These are phyloP conservation scores for Ogataea paraovalis DNA, from an alignment of 805 yeast genomes.

Conservation along the genomic window DNA sequence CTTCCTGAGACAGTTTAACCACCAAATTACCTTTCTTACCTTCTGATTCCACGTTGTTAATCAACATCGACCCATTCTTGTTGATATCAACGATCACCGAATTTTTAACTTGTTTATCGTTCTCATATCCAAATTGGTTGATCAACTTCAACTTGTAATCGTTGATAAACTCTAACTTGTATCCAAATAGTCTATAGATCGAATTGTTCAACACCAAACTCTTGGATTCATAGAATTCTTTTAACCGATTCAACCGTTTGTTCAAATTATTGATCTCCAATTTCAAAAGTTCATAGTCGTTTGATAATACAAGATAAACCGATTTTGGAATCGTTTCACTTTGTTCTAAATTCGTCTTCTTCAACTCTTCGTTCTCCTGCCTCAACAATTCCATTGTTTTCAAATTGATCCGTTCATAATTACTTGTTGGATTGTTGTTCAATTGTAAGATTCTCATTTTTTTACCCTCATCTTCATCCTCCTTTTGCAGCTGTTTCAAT, in stretches of 20 bases:
- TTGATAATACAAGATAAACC: constrained; percentile 56
- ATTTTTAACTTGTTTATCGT: not conserved
- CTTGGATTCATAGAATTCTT: constrained; percentile 57
- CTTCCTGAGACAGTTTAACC: not conserved
- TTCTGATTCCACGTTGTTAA: constrained; percentile 38
- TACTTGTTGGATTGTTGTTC: constrained; percentile 58
- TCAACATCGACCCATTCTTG: constrained; percentile 17
- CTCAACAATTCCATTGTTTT: constrained; percentile 46
- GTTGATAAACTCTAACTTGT: constrained; percentile 60
- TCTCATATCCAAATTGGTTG: constrained; percentile 36
- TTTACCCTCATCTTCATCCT: constrained; percentile 34
- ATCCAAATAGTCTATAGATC: constrained; percentile 67
- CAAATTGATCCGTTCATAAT: constrained; percentile 58
- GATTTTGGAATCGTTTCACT: constrained; percentile 51
- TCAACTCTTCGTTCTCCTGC: constrained; percentile 55
- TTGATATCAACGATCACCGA: constrained; percentile 19
- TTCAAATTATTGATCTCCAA: constrained; percentile 42
- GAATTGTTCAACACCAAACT: constrained; percentile 69
- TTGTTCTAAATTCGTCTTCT: not conserved
- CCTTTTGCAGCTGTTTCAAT: not conserved
- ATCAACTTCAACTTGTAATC: constrained; percentile 52
- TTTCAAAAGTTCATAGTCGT: constrained; percentile 49
- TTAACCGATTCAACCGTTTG: constrained; percentile 51
- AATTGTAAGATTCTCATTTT: constrained; percentile 51
- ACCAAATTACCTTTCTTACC: not conserved